Conservation (phyloP, 352 stramenopile genomes). For the Phytophthora syringae region DNA sequence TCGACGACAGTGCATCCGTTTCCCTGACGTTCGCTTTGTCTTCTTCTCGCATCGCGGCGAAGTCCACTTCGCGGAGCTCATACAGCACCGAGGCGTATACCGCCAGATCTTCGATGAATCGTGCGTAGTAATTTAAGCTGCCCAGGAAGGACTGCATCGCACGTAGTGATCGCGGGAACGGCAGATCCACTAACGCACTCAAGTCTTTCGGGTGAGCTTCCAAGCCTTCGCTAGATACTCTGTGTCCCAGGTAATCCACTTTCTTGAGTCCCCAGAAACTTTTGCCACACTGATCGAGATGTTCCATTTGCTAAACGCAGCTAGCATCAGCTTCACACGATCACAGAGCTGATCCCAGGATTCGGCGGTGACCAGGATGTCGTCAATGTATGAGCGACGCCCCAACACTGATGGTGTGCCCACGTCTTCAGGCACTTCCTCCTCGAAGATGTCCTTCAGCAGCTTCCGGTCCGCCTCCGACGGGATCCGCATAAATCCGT, state of each 20-base stretch:
- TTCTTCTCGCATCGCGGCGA: too few species aligned
- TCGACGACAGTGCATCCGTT: too few species aligned
- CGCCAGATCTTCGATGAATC: slow-evolving; percentile 20
- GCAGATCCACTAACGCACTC: background rate
- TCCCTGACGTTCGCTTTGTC: too few species aligned
- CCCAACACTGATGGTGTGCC: background rate
- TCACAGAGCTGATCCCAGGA: background rate
- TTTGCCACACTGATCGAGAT: slow-evolving; percentile 34
- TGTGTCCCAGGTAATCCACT: slow-evolving; percentile 24
- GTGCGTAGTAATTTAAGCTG: slow-evolving; percentile 22
- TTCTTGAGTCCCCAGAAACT: slow-evolving; percentile 22
- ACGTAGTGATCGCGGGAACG: slow-evolving; percentile 11
- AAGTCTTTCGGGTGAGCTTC: slow-evolving; percentile 16
- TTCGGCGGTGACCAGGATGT: background rate
- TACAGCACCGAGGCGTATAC: slow-evolving; percentile 10
- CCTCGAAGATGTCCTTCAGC: background rate
- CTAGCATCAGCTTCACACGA: background rate
- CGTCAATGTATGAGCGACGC: background rate
- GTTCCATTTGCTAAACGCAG: background rate
- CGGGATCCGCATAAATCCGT: background rate
- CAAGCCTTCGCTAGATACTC: slow-evolving; percentile 8
- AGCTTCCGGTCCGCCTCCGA: too few species aligned
- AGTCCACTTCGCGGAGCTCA: slow-evolving; percentile 15
- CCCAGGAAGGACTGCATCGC: slow-evolving; percentile 25
- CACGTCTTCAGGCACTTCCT: background rate